Evolutionary conservation across 176 grass and related monocot genomes (phyloP).

Genomic region (Panicum miliaceum): DNA sequence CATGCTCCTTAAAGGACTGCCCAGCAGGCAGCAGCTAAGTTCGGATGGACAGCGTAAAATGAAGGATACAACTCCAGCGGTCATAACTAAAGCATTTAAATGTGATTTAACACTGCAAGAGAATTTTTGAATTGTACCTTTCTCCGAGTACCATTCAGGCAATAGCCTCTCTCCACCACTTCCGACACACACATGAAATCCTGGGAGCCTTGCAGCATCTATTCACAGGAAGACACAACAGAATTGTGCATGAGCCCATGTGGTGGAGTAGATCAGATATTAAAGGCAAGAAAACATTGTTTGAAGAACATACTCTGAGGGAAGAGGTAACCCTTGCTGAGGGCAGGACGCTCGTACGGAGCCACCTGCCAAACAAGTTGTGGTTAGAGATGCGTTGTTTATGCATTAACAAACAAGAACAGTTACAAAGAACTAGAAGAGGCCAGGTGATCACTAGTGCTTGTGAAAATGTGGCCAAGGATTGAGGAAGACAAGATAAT

Average conservation of each 20-base stretch:
- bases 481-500: neutral
- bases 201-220: constrained; percentile 94
- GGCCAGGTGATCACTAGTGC: neutral
- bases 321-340: constrained; percentile 95
- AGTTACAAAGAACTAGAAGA: neutral
- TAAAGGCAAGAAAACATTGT: neutral
- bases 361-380: constrained; percentile 64
- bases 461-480: neutral
- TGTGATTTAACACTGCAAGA: neutral
- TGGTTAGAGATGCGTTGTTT: constrained; percentile 8
- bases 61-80: neutral
- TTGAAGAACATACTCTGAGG: constrained; percentile 67
- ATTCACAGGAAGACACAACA: constrained; percentile 27
- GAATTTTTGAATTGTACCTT: constrained; percentile 51
- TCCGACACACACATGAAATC: constrained; percentile 91
- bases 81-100: constrained; percentile 13
- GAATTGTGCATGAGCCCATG: constrained; percentile 9
- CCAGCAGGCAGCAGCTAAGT: neutral
- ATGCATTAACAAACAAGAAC: neutral
- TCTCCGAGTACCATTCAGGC: constrained; percentile 97
- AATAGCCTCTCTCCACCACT: constrained; percentile 85
- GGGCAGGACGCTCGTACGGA: constrained; percentile 93
- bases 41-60: neutral
- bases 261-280: neutral
- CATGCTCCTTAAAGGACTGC: neutral